Conservation (phyloP, 164 flowering plant genomes). For the Aristolochia contorta region DNA sequence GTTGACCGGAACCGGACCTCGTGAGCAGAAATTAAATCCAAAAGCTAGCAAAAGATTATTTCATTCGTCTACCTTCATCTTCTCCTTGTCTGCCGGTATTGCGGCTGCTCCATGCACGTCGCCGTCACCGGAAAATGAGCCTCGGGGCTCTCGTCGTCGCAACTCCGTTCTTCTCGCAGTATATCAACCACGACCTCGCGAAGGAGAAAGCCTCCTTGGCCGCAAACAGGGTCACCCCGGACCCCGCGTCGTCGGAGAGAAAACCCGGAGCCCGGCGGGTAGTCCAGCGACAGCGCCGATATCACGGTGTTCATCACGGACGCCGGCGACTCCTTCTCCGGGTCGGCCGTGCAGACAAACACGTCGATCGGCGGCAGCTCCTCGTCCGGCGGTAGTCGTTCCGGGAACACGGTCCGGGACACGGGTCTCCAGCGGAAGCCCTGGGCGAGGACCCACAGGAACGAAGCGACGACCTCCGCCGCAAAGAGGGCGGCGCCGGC, state of each 20-base stretch:
- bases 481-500: slow-evolving; percentile 27
- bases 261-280: slow-evolving; percentile 51
- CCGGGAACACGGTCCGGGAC: slow-evolving; percentile 31
- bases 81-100: too few relatives aligned
- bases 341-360: slow-evolving; percentile 56
- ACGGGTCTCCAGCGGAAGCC: slow-evolving; percentile 43
- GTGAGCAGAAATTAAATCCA: too few relatives aligned
- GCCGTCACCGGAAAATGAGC: slow-evolving; percentile 30
- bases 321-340: slow-evolving; percentile 40
- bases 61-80: neutral
- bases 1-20: too few relatives aligned
- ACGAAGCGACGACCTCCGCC: slow-evolving; percentile 35
- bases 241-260: slow-evolving; percentile 66
- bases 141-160: slow-evolving; percentile 36
- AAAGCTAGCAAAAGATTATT: too few relatives aligned
- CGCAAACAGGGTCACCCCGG: slow-evolving; percentile 29
- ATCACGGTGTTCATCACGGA: slow-evolving; percentile 65
- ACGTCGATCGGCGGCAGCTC: slow-evolving; percentile 45
- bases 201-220: slow-evolving; percentile 34
- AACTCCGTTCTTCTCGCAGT: slow-evolving; percentile 38
- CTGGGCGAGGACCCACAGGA: slow-evolving; percentile 33
- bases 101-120: neutral
- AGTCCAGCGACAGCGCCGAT: slow-evolving; percentile 61
- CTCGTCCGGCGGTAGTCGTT: slow-evolving; percentile 25
- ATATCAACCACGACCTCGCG: slow-evolving; percentile 49